phyloP scores from a whole-genome alignment of 1,284 basidiomycete genomes.

The Malassezia equina region DNA sequence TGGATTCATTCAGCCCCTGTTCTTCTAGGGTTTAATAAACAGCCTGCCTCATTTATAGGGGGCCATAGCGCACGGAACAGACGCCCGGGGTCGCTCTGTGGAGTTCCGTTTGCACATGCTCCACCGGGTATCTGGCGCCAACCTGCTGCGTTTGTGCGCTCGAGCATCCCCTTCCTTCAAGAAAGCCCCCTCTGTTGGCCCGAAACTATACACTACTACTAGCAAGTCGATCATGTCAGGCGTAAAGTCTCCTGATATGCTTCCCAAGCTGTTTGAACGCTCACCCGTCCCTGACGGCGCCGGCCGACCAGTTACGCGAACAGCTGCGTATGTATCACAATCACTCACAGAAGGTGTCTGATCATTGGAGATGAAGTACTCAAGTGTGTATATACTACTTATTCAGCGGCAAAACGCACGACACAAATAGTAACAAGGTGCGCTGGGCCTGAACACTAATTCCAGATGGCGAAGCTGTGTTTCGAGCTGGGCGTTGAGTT shows the following conservation, averaged over 20 bases:
- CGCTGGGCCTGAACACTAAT: neutral
- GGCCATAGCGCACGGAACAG: too few relatives aligned
- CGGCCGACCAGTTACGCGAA: conserved; percentile 5
- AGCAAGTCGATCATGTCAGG: neutral
- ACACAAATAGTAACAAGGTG: conserved; percentile 55
- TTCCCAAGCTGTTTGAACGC: conserved; percentile 3
- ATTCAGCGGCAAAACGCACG: conserved; percentile 51
- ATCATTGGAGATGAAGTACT: conserved; percentile 59
- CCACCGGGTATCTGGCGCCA: neutral
- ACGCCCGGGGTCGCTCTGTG: neutral
- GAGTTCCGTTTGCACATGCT: neutral
- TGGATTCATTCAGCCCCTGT: too few relatives aligned
- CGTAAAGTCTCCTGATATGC: neutral
- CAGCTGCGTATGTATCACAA: conserved; percentile 14
- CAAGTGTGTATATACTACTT: conserved; percentile 53
- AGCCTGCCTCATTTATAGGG: too few relatives aligned
- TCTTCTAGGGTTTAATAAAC: too few relatives aligned
- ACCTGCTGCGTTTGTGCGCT: neutral
- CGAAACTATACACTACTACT: neutral
- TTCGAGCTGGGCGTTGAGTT: conserved; percentile 42
- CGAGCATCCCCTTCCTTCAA: neutral
- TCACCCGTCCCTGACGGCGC: neutral
- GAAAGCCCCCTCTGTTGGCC: neutral
- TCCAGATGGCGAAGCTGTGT: conserved; percentile 50
- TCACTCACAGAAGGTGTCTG: conserved; percentile 18